A percentile compares a stretch with the other conserved stretches of the same genome.
Evolutionary conservation across 2,329 filamentous ascomycete genomes (phyloP).

Genomic region (Neoarthrinium moseri): DNA sequence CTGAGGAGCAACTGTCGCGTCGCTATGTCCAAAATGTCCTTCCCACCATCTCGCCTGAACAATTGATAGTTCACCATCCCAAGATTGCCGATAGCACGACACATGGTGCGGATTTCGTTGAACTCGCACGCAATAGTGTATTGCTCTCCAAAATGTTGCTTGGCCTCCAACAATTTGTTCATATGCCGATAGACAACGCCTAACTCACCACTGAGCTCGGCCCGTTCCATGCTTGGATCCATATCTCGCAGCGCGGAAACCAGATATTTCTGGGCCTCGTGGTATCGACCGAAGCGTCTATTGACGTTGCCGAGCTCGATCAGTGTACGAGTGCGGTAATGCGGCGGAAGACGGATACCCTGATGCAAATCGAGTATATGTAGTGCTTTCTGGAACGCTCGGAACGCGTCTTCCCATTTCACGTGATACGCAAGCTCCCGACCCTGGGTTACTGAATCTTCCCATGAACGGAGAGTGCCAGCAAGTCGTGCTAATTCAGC

Average conservation of each 20-base stretch:
- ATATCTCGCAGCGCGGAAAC: background rate
- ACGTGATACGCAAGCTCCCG: too few species aligned
- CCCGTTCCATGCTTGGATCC: background rate
- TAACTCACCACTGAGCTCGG: background rate
- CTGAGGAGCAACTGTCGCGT: background rate
- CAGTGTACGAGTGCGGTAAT: too few species aligned
- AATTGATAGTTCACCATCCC: background rate
- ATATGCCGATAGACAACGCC: background rate
- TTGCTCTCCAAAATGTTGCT: background rate
- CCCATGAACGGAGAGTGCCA: too few species aligned
- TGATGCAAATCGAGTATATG: background rate
- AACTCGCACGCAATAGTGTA: conserved; percentile 12
- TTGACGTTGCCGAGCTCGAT: background rate
- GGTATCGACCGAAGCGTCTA: background rate
- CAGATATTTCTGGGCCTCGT: background rate
- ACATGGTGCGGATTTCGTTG: background rate
- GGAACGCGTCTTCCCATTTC: conserved; percentile 3
- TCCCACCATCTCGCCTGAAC: background rate
- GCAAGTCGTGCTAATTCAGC: too few species aligned
- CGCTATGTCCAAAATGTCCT: background rate
- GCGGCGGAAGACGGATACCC: too few species aligned
- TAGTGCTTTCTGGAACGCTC: background rate
- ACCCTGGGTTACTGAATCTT: too few species aligned
- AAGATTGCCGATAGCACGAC: conserved; percentile 1
- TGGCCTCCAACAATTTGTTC: background rate